Base-by-base conservation (phyloP, 331 rosid genomes). In the Pyracantha coccinea region DNA sequence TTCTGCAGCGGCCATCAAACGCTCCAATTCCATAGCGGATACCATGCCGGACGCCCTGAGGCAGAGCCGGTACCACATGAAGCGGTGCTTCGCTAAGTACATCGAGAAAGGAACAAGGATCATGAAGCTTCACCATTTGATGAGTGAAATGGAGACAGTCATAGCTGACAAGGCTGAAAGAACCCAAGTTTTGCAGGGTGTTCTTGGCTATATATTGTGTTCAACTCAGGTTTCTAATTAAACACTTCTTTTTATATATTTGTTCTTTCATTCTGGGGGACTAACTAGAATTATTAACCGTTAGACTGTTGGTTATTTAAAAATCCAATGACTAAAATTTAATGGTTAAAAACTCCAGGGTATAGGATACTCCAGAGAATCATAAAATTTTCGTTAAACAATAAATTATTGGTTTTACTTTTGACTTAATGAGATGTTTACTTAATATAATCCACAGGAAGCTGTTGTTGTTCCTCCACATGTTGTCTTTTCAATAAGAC, bases 401-500 rank as follows among this genome's bases (percentile, higher is more conserved):
- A 33, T 3, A 3, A 31, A 50, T 11, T 1, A 14, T 31, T 12
- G 16, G 52, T 31, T 27, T 70, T 53, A 70, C 20, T 16, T 16
- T 0, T 16, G 23, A 20, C 25, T 69, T 29, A 15, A 6, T 82
- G 71, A 63, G 15, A 60, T 28, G 19, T 12, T 69, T 19, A 8
- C 52, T 7, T 32, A 52, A 71, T 23, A 11, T 13, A 17, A 14
- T 32, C 54, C 4, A 78, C 81, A 93, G 98, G 98, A 89, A 83
- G 98, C 98, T 16, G 81, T 87, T 52, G 96, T 85, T 10, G 19
- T 73, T 68, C 96, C 98, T 74, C 98, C 98, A 45, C 61, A 84
- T 86, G 86, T 93, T 72, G 91, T 91, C 20, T 93, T 93, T 81
- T 86, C 90, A 35, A 53, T 93, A 64, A 86, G 98, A 86, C 91